Base-by-base conservation (phyloP, 805 yeast species). In the Jamesozyma jinghongensis region DNA sequence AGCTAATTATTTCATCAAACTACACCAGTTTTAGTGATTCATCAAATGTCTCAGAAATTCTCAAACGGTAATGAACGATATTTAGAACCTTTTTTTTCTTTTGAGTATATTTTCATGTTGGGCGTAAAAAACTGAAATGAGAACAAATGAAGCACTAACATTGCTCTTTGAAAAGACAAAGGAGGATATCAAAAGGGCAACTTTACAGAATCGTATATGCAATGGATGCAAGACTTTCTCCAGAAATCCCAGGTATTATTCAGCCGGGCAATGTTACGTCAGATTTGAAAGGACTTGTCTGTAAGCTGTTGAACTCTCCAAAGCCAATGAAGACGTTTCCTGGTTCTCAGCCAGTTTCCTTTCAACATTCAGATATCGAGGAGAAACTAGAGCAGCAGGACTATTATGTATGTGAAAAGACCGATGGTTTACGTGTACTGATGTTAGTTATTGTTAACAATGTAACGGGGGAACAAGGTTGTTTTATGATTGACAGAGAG, bases 281-380 rank as follows among this genome's bases (percentile, higher is more conserved):
- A 19, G 86, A 75, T 42, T 69, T 90, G 40, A 75, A 79, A 54
- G 69, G 69, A 39, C 78, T 79, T 63, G 81, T 88, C 3, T 79
- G 87, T 34, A 57, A 75, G 53, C 65, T 82, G 46, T 57, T 81
- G 51, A 68, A 75, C 50, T 66, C 79, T 49, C 70, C 77, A 26
- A 70, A 73, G 32, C 67, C 72, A 14, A 51, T 62, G 5, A 57
- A 58, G 43, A 51, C 63, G 1, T 88, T 88, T 52, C 94, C 95
- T 2, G 97, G 98, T 0, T 80, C 96, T 1, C 98, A 94, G 62
- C 99, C 99, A 0, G 85, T 90, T 2, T 85, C 95, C 19, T 88
- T 92, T 57, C 79, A 84, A 33, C 70, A 85, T 41, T 66, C 71
- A 27, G 96, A 90, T 62, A 67, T 92, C 19, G 59, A 59, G 3